phyloP scores from a whole-genome alignment of 73 alveolate genomes.

The Paramecium octaurelia region DNA sequence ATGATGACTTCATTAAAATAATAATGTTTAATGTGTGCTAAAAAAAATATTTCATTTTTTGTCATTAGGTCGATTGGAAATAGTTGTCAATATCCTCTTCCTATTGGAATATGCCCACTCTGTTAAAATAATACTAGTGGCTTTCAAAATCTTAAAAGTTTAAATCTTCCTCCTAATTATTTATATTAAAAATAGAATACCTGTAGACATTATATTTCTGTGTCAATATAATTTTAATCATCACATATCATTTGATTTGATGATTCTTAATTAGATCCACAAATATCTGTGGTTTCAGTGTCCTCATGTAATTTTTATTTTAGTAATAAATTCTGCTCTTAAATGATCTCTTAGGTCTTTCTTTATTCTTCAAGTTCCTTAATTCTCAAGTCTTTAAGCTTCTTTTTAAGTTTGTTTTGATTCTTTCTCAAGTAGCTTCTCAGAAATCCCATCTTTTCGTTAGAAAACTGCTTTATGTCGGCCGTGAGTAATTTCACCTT shows the following conservation, averaged over 20 bases:
- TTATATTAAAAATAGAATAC: not conserved
- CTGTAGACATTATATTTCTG: not conserved
- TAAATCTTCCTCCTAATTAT: not conserved
- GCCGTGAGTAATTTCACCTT: not conserved
- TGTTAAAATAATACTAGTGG: not conserved
- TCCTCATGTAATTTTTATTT: not conserved
- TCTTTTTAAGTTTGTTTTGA: not conserved
- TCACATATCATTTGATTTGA: not conserved
- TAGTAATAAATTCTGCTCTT: not conserved
- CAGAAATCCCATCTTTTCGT: slow-evolving; percentile 35
- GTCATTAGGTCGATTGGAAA: not conserved
- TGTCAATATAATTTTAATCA: not conserved
- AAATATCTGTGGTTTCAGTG: not conserved
- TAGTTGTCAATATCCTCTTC: not conserved
- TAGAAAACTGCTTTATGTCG: not conserved
- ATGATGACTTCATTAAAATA: not conserved
- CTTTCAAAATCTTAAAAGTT: not conserved
- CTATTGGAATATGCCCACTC: not conserved
- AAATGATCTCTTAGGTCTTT: not conserved
- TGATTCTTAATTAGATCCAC: not conserved
- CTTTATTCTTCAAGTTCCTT: not conserved
- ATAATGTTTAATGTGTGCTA: not conserved
- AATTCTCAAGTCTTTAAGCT: not conserved
- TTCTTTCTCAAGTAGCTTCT: slow-evolving; percentile 40
- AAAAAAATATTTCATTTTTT: not conserved